A percentile compares a stretch with the other conserved stretches of the same genome.
phyloP scores from a whole-genome alignment of 768 basidiomycete species.

The Russula virescens region DNA sequence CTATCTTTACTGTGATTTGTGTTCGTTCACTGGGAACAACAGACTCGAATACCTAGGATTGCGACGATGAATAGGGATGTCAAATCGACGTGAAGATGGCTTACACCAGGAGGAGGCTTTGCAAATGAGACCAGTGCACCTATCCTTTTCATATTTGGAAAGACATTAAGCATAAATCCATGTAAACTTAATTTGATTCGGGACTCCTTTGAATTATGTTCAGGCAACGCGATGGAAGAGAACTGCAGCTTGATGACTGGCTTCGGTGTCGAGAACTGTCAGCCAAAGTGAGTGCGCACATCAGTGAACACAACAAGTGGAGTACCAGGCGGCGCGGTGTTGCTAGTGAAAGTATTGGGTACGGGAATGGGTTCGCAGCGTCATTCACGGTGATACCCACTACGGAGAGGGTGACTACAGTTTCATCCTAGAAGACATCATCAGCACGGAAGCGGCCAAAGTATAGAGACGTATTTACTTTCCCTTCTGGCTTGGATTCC shows the following conservation, averaged over 20 bases:
- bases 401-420: slow-evolving; percentile 54
- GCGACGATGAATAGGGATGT: neutral
- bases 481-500: slow-evolving; percentile 66
- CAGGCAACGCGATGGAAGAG: slow-evolving; percentile 54
- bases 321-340: slow-evolving; percentile 54
- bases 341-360: slow-evolving; percentile 49
- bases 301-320: slow-evolving; percentile 11
- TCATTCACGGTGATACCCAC: slow-evolving; percentile 58
- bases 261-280: slow-evolving; percentile 34
- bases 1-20: slow-evolving; percentile 53
- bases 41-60: slow-evolving; percentile 75
- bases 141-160: slow-evolving; percentile 58
- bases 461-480: slow-evolving; percentile 52
- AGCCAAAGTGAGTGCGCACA: neutral
- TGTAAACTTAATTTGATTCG: slow-evolving; percentile 56
- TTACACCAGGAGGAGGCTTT: slow-evolving; percentile 84
- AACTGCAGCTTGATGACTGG: slow-evolving; percentile 61
- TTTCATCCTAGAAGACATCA: slow-evolving; percentile 52
- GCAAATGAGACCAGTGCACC: slow-evolving; percentile 56
- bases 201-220: slow-evolving; percentile 71
- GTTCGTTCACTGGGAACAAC: slow-evolving; percentile 90
- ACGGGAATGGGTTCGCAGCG: slow-evolving; percentile 32
- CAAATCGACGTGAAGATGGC: slow-evolving; percentile 29
- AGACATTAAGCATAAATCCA: slow-evolving; percentile 57
- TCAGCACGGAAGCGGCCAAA: neutral